These are phyloP conservation scores for Gleditsia sinensis DNA, from an alignment of 306 rosid species.

Conservation along the genomic window DNA sequence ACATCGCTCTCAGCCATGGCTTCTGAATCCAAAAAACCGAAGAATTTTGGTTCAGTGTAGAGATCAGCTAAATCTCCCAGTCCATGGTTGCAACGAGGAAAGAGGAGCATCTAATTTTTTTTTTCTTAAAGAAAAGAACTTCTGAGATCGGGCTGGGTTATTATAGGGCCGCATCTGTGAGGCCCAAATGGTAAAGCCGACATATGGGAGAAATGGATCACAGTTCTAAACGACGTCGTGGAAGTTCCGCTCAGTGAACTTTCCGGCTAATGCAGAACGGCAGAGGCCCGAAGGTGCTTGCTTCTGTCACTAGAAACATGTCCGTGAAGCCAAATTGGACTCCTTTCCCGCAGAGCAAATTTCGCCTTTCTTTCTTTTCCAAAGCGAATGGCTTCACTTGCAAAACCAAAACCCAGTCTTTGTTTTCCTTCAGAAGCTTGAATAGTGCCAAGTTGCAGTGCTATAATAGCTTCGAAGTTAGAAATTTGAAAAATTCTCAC, in stretches of 20 bases:
- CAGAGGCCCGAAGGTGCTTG: background rate
- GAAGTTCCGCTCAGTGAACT: background rate
- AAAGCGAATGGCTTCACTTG: background rate
- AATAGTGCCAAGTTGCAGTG: background rate
- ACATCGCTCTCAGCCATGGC: constrained; percentile 44
- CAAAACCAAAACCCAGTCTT: constrained; percentile 26
- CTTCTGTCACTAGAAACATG: background rate
- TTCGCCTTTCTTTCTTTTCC: background rate
- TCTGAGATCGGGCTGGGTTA: background rate
- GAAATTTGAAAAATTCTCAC: background rate
- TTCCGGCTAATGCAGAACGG: background rate
- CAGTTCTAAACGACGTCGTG: background rate
- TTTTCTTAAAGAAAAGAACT: background rate
- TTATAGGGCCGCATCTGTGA: background rate
- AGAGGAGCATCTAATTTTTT: too few relatives aligned
- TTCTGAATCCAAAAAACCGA: background rate
- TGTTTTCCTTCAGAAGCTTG: constrained; percentile 5
- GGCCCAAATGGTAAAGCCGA: background rate
- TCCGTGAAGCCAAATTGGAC: background rate
- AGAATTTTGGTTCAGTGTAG: background rate
- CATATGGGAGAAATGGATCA: background rate
- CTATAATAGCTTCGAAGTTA: constrained; percentile 9
- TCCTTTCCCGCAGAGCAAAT: background rate
- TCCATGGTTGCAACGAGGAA: background rate
- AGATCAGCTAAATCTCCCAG: background rate